Percentiles rank a stretch among this genome's conserved stretches.
phyloP scores from a whole-genome alignment of 805 yeast genomes.

The Wickerhamiella kurtzmanii region DNA sequence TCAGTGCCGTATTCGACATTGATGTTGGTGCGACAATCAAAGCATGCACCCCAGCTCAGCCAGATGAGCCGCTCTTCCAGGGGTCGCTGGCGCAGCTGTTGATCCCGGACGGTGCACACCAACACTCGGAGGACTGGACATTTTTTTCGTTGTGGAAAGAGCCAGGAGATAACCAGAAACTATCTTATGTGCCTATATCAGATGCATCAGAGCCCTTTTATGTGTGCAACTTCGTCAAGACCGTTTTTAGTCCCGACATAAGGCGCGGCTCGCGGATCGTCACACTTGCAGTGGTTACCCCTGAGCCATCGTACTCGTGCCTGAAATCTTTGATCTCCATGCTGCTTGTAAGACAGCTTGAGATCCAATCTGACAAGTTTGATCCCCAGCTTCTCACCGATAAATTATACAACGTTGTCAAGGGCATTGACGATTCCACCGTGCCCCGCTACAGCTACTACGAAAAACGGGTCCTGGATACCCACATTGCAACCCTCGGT shows the following conservation, averaged over 20 bases:
- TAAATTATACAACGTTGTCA: constrained; percentile 22
- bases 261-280: constrained; percentile 49
- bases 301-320: constrained; percentile 37
- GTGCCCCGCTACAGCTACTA: constrained; percentile 21
- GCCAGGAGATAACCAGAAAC: constrained; percentile 13
- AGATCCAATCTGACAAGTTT: constrained; percentile 25
- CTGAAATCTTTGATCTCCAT: constrained; percentile 47
- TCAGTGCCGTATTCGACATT: constrained; percentile 71
- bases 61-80: constrained; percentile 11
- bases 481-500: constrained; percentile 4
- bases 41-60: constrained; percentile 41
- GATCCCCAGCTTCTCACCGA: constrained; percentile 16
- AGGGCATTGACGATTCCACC: constrained; percentile 19
- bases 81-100: constrained; percentile 38
- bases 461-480: constrained; percentile 21
- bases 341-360: constrained; percentile 30
- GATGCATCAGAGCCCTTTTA: constrained; percentile 34
- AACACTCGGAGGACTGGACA: constrained; percentile 43
- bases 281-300: constrained; percentile 46
- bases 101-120: constrained; percentile 48
- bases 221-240: constrained; percentile 44
- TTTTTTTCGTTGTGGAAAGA: constrained; percentile 30
- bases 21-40: constrained; percentile 55
- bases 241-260: constrained; percentile 31
- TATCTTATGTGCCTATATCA: constrained; percentile 23